Base-by-base conservation (phyloP, 768 basidiomycete species). In the Holtermannia corniformis region DNA sequence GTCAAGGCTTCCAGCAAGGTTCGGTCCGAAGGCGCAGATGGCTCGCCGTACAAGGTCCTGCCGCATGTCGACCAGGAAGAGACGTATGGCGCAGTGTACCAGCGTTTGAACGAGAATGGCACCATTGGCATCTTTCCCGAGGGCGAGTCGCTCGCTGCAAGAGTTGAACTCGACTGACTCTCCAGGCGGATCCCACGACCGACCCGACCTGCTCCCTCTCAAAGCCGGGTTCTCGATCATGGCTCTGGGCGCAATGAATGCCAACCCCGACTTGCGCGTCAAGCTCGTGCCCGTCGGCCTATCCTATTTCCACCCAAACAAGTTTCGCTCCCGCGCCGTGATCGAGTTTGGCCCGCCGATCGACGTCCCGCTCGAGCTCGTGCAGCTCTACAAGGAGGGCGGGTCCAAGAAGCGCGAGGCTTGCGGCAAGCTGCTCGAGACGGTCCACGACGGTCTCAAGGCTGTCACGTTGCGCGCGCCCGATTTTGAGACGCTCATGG, bases 401-500 rank as follows among this genome's bases (percentile, higher is more conserved):
- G 95, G 95, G 4, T 67, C 76, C 14, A 79, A 83, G 63, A 99
- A 97, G 74, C 77, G 90, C 54, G 86, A 92, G 62, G 93, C 95
- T 0, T 88, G 91, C 45, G 78, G 82, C 16, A 86, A 86, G 64
- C 81, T 97, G 59, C 76, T 99, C 58, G 85, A 97, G 60, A 75
- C 95, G 51, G 84, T 95, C 49, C 95, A 93, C 63, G 87, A 96
- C 63, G 86, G 81, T 21, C 75, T 99, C 61, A 92, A 96, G 75
- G 92, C 91, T 0, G 95, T 99, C 40, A 99, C 95, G 0, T 80
- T 97, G 50, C 78, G 92, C 52, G 89, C 91, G 16, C 91, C 93
- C 2, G 95, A 99, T 70, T 97, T 88, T 70, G 95, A 99, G 61
- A 97, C 93, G 1, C 78, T 99, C 47, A 95, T 97, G 90, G 95